Evolutionary conservation across 805 yeast genomes (phyloP), one percentile per base, ranked within the genome.

Genomic region (Candida bentonensis): DNA sequence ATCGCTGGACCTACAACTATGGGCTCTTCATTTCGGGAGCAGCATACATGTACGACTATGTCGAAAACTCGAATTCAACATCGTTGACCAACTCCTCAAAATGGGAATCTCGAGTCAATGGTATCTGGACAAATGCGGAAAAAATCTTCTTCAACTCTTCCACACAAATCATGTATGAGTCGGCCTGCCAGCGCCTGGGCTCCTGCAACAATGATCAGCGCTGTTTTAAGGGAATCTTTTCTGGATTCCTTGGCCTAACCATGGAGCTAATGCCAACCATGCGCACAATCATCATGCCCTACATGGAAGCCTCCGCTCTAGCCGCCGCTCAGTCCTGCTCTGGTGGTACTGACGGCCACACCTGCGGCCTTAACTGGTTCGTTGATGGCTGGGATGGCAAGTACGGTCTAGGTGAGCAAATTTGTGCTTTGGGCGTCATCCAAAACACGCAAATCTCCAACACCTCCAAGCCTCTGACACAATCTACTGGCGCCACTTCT

Each of bases 401-500:
- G 45, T 83, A 73, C 53, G 95, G 95, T 1, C 69, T 85, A 33
- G 95, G 95, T 42, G 94, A 86, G 61, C 94, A 85, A 61, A 79
- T 82, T 70, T 65, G 75, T 27, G 94, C 94, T 0, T 63, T 83
- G 43, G 94, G 84, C 51, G 69, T 71, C 2, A 68, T 82, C 27
- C 74, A 73, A 45, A 66, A 67, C 54, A 60, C 67, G 15, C 58
- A 70, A 36, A 60, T 66, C 23, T 51, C 61, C 21, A 49, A 54
- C 21, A 45, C 40, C 34, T 70, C 72, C 2, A 70, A 74, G 27
- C 95, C 95, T 1, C 74, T 69, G 49, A 76, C 87, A 1, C 68
- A 74, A 15, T 45, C 57, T 1, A 66, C 67, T 40, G 95, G 95
- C 41, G 95, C 87, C 23, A 63, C 83, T 1, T 80, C 94, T 0